Percentiles rank a stretch among this genome's conserved stretches.
phyloP scores from a whole-genome alignment of 306 rosid species.

The Vigna reflexopilosa region DNA sequence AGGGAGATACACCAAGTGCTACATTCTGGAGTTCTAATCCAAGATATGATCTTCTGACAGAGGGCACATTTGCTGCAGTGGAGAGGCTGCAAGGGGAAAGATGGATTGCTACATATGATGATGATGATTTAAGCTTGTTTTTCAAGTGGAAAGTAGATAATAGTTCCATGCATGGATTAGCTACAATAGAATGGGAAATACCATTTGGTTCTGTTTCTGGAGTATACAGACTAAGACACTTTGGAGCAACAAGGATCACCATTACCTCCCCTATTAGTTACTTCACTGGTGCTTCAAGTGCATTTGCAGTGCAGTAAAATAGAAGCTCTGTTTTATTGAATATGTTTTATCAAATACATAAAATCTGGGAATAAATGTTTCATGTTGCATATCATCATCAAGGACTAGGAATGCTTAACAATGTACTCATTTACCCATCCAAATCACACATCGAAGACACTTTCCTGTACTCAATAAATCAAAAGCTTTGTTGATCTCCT shows the following conservation, averaged over 20 bases:
- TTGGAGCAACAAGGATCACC: conserved; percentile 68
- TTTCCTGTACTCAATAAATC: conserved; percentile 62
- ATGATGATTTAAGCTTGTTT: conserved; percentile 73
- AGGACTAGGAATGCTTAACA: conserved; percentile 28
- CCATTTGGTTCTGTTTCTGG: conserved; percentile 60
- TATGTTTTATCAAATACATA: conserved; percentile 9
- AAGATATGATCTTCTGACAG: conserved; percentile 72
- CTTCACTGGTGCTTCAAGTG: conserved; percentile 76
- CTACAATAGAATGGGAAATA: conserved; percentile 76
- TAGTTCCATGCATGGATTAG: conserved; percentile 49
- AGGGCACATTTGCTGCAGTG: conserved; percentile 78
- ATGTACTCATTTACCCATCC: conserved; percentile 57
- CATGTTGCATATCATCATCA: background rate
- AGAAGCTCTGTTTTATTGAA: background rate
- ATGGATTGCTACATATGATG: conserved; percentile 71
- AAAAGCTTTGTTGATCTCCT: conserved; percentile 79
- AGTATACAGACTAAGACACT: conserved; percentile 73
- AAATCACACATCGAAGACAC: conserved; percentile 70
- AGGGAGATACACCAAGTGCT: conserved; percentile 63
- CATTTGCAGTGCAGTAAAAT: conserved; percentile 68
- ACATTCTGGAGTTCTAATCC: conserved; percentile 86
- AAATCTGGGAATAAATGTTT: background rate
- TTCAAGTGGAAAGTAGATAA: conserved; percentile 71
- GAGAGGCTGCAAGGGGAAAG: conserved; percentile 65
- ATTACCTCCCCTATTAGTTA: conserved; percentile 52